Evolutionary conservation across 768 basidiomycete species (phyloP), one percentile per base, ranked within the genome.

Genomic region (Hericium coralloides): DNA sequence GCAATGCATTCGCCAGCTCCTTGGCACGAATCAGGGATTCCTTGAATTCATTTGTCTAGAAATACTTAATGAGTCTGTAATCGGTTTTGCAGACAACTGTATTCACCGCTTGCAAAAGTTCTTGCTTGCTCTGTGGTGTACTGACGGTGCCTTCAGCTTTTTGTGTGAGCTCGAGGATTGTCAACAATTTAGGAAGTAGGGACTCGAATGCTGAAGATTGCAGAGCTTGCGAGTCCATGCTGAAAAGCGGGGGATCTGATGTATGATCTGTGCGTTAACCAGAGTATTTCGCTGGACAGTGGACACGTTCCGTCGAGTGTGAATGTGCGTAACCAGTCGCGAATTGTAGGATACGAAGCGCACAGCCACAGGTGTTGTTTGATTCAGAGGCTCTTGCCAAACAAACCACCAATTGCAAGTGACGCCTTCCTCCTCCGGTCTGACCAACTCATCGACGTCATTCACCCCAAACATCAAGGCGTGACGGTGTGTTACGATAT

Each of bases 1-100:
- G 84, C 6, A 92, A 72, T 49, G 72, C 69, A 9, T 63, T 63
- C 0, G 85, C 83, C 47, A 80, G 69, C 9, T 84, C 80, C 64
- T 79, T 86, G 0, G 87, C 88, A 48, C 79, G 77, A 22, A 67
- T 67, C 45, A 90, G 64, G 10, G 77, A 67, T 55, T 72, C 80
- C 62, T 82, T 86, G 69, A 88, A 84, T 31, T 85, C 84, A 60
- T 83, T 87, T 25, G 86, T 87, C 89, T 91, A 52, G n/a, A 1
- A 3, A 63, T n/a, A 59, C 6, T 38, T 2, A 14, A 36, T 54
- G 17, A 55, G 12, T 41, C 4, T 47, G 12, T 17, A 12, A 25
- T n/a, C n/a, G 8, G 23, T 18, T 8, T 18, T 8, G 50, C 25
- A 17, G 25, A 74, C 76, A 51, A 10, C 12, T 14, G 12, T 15